Evolutionary conservation across 176 grass and related monocot genomes (phyloP).

Genomic region (Bromus sterilis): DNA sequence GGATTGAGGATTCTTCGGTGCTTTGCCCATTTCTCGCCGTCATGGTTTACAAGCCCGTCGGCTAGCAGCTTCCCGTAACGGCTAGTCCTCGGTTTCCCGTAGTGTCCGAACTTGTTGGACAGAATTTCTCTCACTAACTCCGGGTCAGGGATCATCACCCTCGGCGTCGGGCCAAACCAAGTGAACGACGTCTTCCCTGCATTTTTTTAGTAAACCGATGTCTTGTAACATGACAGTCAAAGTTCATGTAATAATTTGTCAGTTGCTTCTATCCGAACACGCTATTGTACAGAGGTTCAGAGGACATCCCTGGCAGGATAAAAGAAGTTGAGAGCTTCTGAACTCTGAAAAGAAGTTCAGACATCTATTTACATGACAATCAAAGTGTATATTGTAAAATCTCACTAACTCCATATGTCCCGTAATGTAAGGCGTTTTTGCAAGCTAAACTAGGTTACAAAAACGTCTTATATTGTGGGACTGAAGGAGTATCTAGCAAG

Average conservation of each 20-base stretch:
- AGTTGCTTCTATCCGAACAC: background rate
- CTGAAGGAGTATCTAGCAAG: too few species aligned
- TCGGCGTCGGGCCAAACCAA: slow-evolving; percentile 50
- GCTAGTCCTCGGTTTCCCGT: background rate
- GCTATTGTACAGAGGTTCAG: background rate
- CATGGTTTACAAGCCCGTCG: slow-evolving; percentile 29
- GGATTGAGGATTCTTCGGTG: background rate
- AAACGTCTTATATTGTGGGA: too few species aligned
- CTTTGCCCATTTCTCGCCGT: slow-evolving; percentile 65
- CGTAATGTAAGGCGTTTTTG: too few species aligned
- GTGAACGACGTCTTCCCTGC: slow-evolving; percentile 8
- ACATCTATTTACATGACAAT: too few species aligned
- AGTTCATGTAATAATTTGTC: background rate
- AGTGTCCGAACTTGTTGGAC: slow-evolving; percentile 51
- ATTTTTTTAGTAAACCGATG: background rate
- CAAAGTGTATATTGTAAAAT: too few species aligned
- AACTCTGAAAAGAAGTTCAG: background rate
- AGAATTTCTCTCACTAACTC: background rate
- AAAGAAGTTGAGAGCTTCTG: background rate
- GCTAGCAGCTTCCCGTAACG: background rate
- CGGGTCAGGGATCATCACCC: slow-evolving; percentile 45
- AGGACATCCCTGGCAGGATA: background rate
- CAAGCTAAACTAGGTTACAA: too few species aligned
- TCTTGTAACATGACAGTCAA: background rate
- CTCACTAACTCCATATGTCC: too few species aligned